Percentiles rank a stretch among this genome's conserved stretches.
Evolutionary conservation across 2,329 filamentous ascomycete genomes (phyloP).

Genomic region (Pseudopithomyces maydicus): DNA sequence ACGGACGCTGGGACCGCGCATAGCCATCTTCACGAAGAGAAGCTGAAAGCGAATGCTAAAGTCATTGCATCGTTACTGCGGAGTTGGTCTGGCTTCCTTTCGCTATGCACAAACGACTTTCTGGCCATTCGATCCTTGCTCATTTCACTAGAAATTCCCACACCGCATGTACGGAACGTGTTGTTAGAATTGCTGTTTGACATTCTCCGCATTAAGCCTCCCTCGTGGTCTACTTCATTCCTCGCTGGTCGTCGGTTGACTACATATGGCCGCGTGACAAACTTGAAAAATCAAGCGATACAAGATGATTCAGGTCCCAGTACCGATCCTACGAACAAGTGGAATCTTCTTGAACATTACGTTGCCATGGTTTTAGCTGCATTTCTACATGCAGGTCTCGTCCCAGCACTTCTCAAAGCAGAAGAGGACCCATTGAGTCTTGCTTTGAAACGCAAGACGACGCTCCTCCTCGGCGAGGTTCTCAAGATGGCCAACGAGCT

Average conservation of each 20-base stretch:
- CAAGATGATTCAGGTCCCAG: conserved; percentile 64
- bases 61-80: conserved; percentile 91
- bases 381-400: conserved; percentile 78
- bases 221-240: conserved; percentile 94
- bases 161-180: conserved; percentile 68
- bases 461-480: conserved; percentile 86
- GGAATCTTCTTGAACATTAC: conserved; percentile 90
- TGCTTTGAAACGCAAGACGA: conserved; percentile 83
- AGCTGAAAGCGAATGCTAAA: conserved; percentile 83
- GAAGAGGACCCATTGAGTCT: conserved; percentile 71
- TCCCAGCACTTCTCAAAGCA: conserved; percentile 60
- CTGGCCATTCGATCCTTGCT: conserved; percentile 81
- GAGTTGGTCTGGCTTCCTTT: conserved; percentile 91
- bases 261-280: conserved; percentile 93
- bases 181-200: conserved; percentile 88
- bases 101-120: conserved; percentile 85
- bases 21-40: conserved; percentile 60
- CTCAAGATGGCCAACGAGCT: conserved; percentile 87
- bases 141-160: conserved; percentile 66
- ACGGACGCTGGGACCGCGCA: conserved; percentile 73
- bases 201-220: conserved; percentile 84
- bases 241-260: conserved; percentile 90
- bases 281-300: conserved; percentile 68
- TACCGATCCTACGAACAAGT: conserved; percentile 65
- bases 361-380: conserved; percentile 86